phyloP scores from a whole-genome alignment of 139 green algal genomes.

The Chlamydomonas sp. region DNA sequence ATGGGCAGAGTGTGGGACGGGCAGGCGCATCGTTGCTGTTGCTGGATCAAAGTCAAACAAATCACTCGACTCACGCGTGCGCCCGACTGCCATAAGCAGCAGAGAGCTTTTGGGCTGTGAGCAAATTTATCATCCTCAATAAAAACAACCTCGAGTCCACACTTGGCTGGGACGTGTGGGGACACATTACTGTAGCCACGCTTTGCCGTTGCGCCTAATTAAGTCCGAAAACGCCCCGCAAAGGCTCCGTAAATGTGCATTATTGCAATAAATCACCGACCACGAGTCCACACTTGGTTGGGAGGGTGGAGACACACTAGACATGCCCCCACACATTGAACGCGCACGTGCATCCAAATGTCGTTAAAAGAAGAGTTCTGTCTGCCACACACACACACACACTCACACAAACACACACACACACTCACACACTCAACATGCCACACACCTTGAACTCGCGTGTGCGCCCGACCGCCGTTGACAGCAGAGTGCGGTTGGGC shows the following conservation, averaged over 20 bases:
- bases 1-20: no score
- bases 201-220: no score
- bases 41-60: no score
- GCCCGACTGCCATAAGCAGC: conserved; percentile 48
- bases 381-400: no score
- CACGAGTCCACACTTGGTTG: background rate
- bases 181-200: no score
- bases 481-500: conserved; percentile 60
- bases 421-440: background rate
- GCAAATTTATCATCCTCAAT: no score
- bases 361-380: background rate
- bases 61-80: conserved; percentile 56
- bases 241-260: no score
- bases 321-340: background rate
- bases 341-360: background rate
- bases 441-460: conserved; percentile 52
- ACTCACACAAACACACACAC: no score
- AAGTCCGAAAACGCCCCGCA: no score
- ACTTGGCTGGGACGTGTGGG: no score
- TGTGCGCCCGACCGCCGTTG: conserved; percentile 45
- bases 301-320: background rate
- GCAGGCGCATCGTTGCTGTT: no score
- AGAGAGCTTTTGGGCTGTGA: conserved; percentile 51
- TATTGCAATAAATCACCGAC: background rate
- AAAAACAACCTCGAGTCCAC: no score